phyloP scores from a whole-genome alignment of 2,329 filamentous ascomycete species.

The Polychaeton citri region DNA sequence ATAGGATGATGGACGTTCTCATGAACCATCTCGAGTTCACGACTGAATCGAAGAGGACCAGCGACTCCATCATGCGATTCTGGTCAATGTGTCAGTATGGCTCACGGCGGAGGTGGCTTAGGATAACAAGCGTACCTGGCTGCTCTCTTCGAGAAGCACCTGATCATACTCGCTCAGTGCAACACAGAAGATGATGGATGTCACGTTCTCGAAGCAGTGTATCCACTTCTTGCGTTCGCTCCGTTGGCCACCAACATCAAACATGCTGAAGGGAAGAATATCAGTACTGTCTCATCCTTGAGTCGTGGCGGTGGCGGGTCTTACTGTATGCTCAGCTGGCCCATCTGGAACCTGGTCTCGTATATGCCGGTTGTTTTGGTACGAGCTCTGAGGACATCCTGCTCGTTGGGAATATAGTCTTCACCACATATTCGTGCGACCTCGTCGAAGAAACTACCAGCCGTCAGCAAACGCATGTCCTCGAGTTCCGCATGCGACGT shows the following conservation, averaged over 20 bases:
- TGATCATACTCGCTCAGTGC: constrained; percentile 97
- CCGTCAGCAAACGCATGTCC: constrained; percentile 5
- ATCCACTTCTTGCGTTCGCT: constrained; percentile 99
- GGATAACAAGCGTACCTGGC: constrained; percentile 53
- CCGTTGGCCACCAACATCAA: constrained; percentile 91
- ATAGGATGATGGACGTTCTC: constrained; percentile 95
- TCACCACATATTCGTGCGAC: constrained; percentile 68
- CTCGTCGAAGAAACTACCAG: constrained; percentile 81
- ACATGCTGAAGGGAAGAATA: constrained; percentile 56
- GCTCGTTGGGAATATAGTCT: constrained; percentile 84
- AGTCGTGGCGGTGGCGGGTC: constrained; percentile 22
- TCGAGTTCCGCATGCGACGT: background rate
- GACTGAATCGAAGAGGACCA: constrained; percentile 92
- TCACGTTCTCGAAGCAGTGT: constrained; percentile 98
- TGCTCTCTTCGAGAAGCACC: constrained; percentile 89
- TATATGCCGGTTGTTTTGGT: constrained; percentile 99
- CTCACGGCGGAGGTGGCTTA: constrained; percentile 6
- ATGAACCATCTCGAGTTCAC: constrained; percentile 99
- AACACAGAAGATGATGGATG: constrained; percentile 98
- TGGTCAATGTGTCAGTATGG: constrained; percentile 25
- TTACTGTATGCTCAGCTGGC: constrained; percentile 95
- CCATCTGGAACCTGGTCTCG: constrained; percentile 97
- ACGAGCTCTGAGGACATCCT: constrained; percentile 86
- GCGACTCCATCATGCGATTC: constrained; percentile 99
- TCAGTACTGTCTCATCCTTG: constrained; percentile 9